Conservation (phyloP, 2,329 filamentous ascomycete species). For the Calonectria henricotiae region DNA sequence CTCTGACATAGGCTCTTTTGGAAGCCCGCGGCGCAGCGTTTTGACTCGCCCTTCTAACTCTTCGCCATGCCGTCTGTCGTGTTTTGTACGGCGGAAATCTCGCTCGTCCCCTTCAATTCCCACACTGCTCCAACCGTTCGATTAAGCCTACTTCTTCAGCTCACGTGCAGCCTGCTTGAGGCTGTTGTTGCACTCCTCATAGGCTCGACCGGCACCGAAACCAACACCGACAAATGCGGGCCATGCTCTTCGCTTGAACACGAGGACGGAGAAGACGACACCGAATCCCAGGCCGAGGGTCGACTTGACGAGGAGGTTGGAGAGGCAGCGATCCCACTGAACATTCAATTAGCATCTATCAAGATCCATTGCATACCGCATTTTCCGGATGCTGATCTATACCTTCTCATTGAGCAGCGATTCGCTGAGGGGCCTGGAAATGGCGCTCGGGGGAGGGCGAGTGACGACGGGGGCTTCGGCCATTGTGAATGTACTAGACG, state of each 20-base stretch:
- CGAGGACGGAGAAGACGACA: constrained; percentile 96
- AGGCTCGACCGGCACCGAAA: constrained; percentile 96
- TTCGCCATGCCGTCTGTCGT: constrained; percentile 42
- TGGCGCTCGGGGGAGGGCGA: constrained; percentile 72
- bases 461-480: constrained; percentile 65
- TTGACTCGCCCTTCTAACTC: constrained; percentile 45
- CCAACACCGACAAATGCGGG: constrained; percentile 95
- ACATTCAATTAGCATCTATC: constrained; percentile 45
- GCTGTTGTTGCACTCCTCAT: constrained; percentile 96
- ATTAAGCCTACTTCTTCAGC: constrained; percentile 69
- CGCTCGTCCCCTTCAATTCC: constrained; percentile 24
- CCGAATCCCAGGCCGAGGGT: constrained; percentile 96
- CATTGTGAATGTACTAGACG: constrained; percentile 61
- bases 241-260: constrained; percentile 99
- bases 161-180: constrained; percentile 75
- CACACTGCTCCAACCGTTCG: constrained; percentile 18
- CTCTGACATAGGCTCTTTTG: constrained; percentile 50
- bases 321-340: constrained; percentile 98
- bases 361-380: background rate
- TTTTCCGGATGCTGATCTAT: constrained; percentile 53
- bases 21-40: constrained; percentile 45
- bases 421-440: constrained; percentile 93
- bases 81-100: constrained; percentile 52
- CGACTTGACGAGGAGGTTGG: constrained; percentile 97
- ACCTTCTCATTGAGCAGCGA: constrained; percentile 99